A percentile compares a stretch with the other conserved stretches of the same genome.
Conservation (phyloP, 495 filamentous ascomycete genomes). For the Talaromyces borbonicus region DNA sequence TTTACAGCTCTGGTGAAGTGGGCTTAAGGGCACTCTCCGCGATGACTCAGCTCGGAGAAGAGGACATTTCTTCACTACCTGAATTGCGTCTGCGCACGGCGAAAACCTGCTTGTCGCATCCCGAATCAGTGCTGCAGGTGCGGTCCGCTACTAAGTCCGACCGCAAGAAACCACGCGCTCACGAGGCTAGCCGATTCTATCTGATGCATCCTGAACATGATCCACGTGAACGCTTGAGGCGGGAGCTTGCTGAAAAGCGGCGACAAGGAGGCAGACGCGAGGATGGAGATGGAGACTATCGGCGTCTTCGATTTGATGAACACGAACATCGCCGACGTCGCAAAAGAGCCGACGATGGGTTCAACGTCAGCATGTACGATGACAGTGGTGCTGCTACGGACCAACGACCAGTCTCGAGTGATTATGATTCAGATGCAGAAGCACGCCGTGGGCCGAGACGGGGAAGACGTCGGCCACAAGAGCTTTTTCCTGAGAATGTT, state of each 20-base stretch:
- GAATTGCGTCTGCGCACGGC: constrained; percentile 46
- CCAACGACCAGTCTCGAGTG: constrained; percentile 10
- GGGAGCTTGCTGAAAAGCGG: constrained; percentile 34
- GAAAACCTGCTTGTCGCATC: constrained; percentile 53
- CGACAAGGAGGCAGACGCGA: constrained; percentile 47
- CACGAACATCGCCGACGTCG: constrained; percentile 43
- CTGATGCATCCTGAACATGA: constrained; percentile 83
- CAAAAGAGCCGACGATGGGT: constrained; percentile 44
- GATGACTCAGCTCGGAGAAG: constrained; percentile 38
- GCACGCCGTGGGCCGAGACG: constrained; percentile 21
- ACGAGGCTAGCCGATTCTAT: constrained; percentile 80
- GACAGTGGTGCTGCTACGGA: constrained; percentile 35
- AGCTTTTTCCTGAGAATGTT: constrained; percentile 41
- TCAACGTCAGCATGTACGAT: constrained; percentile 72
- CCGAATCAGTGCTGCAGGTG: constrained; percentile 59
- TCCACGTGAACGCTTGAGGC: constrained; percentile 58
- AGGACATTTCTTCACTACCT: constrained; percentile 30
- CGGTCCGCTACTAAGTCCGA: constrained; percentile 67
- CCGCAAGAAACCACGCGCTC: constrained; percentile 65
- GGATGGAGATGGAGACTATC: constrained; percentile 50
- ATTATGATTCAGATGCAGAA: constrained; percentile 24
- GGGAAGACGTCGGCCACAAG: constrained; percentile 26
- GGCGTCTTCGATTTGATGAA: constrained; percentile 46
- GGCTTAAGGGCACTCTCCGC: constrained; percentile 63
- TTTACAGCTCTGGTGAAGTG: constrained; percentile 61